Evolutionary conservation across 495 filamentous ascomycete genomes (phyloP), one percentile per base, ranked within the genome.

Genomic region (Penicillium canescens): DNA sequence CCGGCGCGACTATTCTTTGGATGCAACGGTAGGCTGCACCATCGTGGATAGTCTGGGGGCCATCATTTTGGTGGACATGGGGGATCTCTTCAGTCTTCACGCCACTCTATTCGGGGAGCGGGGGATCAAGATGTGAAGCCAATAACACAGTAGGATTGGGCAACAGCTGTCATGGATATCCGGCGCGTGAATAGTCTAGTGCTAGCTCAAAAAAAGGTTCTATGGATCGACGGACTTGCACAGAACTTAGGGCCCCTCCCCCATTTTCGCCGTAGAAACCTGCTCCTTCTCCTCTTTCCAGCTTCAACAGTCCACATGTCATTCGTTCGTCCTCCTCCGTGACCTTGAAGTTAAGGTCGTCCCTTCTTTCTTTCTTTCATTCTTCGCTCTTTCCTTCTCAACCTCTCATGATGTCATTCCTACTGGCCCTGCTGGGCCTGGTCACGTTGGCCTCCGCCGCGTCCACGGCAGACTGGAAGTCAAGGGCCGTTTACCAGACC

Each of bases 401-500:
- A 13, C 9, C 23, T 18, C n/a, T 18, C 45, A 61, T 61, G 59
- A 37, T 57, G 44, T 40, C 46, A 37, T 21, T 14, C 2, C 24
- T 58, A 1, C 16, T 44, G 13, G 16, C 33, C 20, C 31, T 58
- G 7, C 37, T 26, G 18, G 23, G 55, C 18, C 46, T 58, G 14
- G 18, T 61, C 16, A 16, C 24, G 16, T 37, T 51, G 8, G 43
- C 45, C 8, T 53, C 50, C 10, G 64, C 68, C 14, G 71, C 68
- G 26, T 38, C 42, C 23, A 65, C 46, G 13, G 41, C 57, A 2
- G 71, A 74, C 45, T 88, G 85, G 85, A 78, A 82, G 34, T 66
- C 74, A 39, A 76, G 82, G 54, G 82, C 81, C n/a, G 83, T 91
- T 50, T 92, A 91, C 60, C 88, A 90, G 62, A 81, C 88, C 33